Evolutionary conservation across 2,329 filamentous ascomycete genomes (phyloP), one percentile per base, ranked within the genome.

Genomic region (Plenodomus biglobosus): DNA sequence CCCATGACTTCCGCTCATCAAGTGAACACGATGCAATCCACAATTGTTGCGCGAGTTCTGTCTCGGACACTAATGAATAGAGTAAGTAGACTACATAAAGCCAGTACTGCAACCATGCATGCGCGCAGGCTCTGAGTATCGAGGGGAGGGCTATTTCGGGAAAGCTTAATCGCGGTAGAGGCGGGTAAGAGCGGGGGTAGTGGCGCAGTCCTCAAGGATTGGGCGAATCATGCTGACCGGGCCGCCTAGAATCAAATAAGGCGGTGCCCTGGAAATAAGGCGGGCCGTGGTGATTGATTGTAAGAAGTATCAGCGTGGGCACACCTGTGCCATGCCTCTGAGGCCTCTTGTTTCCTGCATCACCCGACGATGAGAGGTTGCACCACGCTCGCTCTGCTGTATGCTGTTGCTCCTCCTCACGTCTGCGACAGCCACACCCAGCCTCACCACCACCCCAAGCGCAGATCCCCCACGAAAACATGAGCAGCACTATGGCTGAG

Each of bases 401-500:
- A 15, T 42, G 30, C 48, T 46, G 42, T 38, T 27, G 27, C 46
- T 20, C 40, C 46, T 20, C 40, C 48, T 39, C 38, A 45, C 44
- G 38, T 36, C 42, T 44, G 49, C 44, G 46, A 42, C 50, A 49
- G 43, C 46, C 45, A 52, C 44, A 44, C 16, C 37, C 40, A 19
- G 35, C 42, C 20, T 50, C 43, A 17, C 27, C 35, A 38, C 48
- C n/a, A n/a, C n/a, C n/a, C 41, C 46, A 39, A 40, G 30, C 46
- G 46, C 40, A 38, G 40, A 40, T 48, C 38, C 39, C 46, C 46
- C 55, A 50, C 48, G 53, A 42, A 24, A 42, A 52, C 41, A 34
- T 36, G 40, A 35, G 44, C 55, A 58, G 48, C 27, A 32, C 15
- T 69, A 66, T 64, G 70, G 66, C 65, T 38, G 65, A 69, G 16